These are phyloP conservation scores for Xanthoconium purpureum DNA, from an alignment of 768 basidiomycete genomes.

Conservation along the genomic window DNA sequence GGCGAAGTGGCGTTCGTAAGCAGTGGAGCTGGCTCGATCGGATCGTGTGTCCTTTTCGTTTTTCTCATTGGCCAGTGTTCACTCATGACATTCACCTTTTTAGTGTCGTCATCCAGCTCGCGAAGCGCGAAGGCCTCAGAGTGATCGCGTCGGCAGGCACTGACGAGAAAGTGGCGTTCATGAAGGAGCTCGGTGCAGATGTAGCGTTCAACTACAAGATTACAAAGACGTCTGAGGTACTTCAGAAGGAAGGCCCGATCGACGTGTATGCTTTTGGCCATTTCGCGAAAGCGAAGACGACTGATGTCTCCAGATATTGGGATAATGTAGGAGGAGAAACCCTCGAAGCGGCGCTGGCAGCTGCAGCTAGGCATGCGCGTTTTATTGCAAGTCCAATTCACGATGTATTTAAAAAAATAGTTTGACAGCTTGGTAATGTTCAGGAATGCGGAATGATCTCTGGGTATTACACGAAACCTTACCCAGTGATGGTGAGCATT, in stretches of 20 bases:
- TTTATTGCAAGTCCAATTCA: constrained; percentile 38
- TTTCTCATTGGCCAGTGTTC: background rate
- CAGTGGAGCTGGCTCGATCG: constrained; percentile 48
- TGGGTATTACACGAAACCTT: constrained; percentile 11
- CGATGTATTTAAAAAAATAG: accelerated
- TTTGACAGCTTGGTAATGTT: background rate
- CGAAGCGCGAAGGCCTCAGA: constrained; percentile 49
- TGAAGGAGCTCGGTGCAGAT: constrained; percentile 59
- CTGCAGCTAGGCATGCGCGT: constrained; percentile 41
- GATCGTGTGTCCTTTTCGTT: constrained; percentile 42
- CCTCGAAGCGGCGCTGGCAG: constrained; percentile 51
- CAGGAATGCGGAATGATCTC: constrained; percentile 35
- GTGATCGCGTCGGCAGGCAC: constrained; percentile 72
- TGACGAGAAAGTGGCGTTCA: constrained; percentile 66
- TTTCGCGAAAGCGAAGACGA: background rate
- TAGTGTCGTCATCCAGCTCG: constrained; percentile 48
- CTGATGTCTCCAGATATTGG: constrained; percentile 9
- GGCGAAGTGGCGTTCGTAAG: constrained; percentile 50
- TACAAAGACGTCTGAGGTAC: constrained; percentile 45
- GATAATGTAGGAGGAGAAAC: constrained; percentile 51
- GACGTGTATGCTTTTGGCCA: constrained; percentile 38
- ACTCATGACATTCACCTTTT: background rate
- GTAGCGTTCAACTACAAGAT: constrained; percentile 76
- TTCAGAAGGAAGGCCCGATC: constrained; percentile 55
- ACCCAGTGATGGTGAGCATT: constrained; percentile 9